Evolutionary conservation across 78 protist species (phyloP).

Genomic region (Speleostelium caveatum): DNA sequence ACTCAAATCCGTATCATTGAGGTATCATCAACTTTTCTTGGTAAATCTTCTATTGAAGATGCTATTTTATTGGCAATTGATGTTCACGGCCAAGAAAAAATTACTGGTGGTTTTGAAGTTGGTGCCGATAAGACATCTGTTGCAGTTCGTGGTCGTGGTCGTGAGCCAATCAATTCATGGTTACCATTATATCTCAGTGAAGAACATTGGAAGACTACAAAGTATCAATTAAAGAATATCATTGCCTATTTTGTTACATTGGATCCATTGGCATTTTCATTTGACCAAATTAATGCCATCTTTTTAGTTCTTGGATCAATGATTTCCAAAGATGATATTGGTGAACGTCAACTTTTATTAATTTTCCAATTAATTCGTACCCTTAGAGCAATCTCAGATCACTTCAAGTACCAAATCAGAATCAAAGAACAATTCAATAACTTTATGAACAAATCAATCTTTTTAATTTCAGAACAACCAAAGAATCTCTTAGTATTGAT

Average conservation of each 20-base stretch:
- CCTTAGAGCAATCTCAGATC: conserved; percentile 16
- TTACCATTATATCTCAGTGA: conserved; percentile 60
- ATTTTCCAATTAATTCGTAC: conserved; percentile 65
- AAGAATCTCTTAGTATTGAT: conserved; percentile 54
- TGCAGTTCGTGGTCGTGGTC: conserved; percentile 73
- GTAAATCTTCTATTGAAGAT: conserved; percentile 78
- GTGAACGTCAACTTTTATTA: conserved; percentile 59
- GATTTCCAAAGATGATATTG: conserved; percentile 65
- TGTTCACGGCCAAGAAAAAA: conserved; percentile 43
- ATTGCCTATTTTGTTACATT: conserved; percentile 74
- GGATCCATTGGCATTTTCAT: conserved; percentile 76
- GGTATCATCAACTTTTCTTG: conserved; percentile 52
- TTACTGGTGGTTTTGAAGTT: conserved; percentile 71
- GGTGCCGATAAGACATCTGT: conserved; percentile 26
- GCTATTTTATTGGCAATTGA: conserved; percentile 44
- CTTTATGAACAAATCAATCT: conserved; percentile 16
- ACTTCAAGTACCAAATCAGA: conserved; percentile 24
- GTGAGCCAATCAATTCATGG: conserved; percentile 81
- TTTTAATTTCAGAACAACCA: conserved; percentile 48
- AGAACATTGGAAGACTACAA: conserved; percentile 56
- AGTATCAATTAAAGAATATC: conserved; percentile 38
- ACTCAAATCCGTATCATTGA: conserved; percentile 79
- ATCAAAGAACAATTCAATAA: conserved; percentile 35
- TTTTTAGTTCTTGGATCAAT: conserved; percentile 62
- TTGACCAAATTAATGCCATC: conserved; percentile 55